Conservation (phyloP, 257 asterid genomes). For the Scutellaria baicalensis region DNA sequence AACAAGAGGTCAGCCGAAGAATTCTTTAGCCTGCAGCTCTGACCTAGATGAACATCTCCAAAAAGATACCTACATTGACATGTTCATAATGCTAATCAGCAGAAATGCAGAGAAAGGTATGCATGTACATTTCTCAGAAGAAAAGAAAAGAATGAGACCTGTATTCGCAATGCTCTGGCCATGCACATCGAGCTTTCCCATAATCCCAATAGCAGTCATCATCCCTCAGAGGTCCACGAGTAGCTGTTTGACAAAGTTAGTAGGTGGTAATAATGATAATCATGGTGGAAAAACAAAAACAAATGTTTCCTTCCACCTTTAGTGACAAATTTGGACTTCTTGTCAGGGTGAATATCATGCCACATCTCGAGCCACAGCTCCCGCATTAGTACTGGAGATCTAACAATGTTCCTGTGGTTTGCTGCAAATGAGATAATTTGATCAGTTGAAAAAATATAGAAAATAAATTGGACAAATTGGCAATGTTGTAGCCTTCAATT, state of each 20-base stretch:
- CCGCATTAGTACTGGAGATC: constrained; percentile 86
- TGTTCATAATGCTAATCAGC: background rate
- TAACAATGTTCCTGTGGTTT: constrained; percentile 90
- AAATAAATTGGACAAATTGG: background rate
- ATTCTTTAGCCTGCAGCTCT: constrained; percentile 88
- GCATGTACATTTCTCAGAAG: background rate
- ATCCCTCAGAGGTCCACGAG: constrained; percentile 93
- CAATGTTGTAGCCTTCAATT: background rate
- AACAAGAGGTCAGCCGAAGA: constrained; percentile 68
- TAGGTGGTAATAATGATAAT: background rate
- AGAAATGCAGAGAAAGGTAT: constrained; percentile 4
- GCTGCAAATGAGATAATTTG: constrained; percentile 47
- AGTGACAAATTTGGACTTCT: constrained; percentile 69
- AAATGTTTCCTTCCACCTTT: constrained; percentile 47
- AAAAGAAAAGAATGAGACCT: constrained; percentile 36
- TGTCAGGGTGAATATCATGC: constrained; percentile 95
- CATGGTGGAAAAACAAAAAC: background rate
- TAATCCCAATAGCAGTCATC: constrained; percentile 99
- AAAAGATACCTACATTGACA: constrained; percentile 57
- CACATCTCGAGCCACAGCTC: constrained; percentile 99
- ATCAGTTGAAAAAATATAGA: constrained; percentile 4
- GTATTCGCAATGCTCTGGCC: constrained; percentile 95
- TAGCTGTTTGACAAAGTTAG: constrained; percentile 33
- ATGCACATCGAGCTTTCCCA: constrained; percentile 97
- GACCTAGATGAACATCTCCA: constrained; percentile 97